Evolutionary conservation across 805 yeast species (phyloP), one percentile per base, ranked within the genome.

Genomic region (Geotrichum ghanense): DNA sequence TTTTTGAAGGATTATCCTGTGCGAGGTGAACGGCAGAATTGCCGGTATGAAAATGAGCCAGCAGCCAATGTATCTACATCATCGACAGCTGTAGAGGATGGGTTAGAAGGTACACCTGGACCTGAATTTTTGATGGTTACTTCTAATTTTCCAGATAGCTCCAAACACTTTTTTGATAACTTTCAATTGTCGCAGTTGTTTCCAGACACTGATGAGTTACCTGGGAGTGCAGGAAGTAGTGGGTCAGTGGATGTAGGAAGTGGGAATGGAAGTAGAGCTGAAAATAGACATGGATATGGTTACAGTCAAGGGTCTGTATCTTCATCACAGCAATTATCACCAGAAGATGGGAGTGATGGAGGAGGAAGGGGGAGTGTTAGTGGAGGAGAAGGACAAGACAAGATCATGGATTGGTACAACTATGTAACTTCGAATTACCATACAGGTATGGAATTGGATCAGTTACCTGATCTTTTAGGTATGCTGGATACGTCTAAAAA

Each of bases 121-220:
- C 60, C 64, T 2, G 66, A 62, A 22, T 52, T 62, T 34, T 57
- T 48, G 45, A 50, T 63, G 26, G 62, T 62, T 21, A 61, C 65
- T 14, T 56, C 55, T 37, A 50, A 64, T 12, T 52, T 62, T 6
- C 58, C 57, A 7, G 42, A 49, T 7, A n/a, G n/a, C n/a, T 47
- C 60, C 3, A 56, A 56, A 44, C 44, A 51, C 12, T 72, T 72
- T 54, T 64, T 68, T 46, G 76, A 72, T 45, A 72, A 73, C 51
- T 76, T 76, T 60, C 76, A 75, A 56, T 80, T 80, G 16, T 68
- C 77, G 14, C 79, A 74, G 51, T 66, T 76, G 51, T 76, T 76
- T 53, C 80, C 80, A 3, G 56, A 68, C 53, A 52, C 22, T 5
- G 25, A 39, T 39, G 25, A 22, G 9, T 39, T 22, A 9, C n/a